Evolutionary conservation across 768 basidiomycete species (phyloP), one percentile per base, ranked within the genome.

Genomic region (Royoungia palumana): DNA sequence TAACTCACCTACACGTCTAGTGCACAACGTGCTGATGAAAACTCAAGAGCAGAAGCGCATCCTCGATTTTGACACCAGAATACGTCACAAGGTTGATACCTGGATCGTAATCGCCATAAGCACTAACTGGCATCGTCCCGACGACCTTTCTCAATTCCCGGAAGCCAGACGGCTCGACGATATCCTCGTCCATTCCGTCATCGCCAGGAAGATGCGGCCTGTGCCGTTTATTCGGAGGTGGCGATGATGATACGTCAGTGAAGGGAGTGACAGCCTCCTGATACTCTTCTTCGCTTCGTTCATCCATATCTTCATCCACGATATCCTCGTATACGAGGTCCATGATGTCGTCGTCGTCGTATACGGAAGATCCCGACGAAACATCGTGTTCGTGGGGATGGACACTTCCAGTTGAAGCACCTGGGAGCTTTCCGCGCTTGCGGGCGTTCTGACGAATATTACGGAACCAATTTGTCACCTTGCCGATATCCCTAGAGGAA

Each of bases 381-480:
- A 64, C 70, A 43, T 76, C 68, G 28, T 79, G 81, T 20, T 83
- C 84, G n/a, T 59, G 62, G 20, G 42, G 45, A 44, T 67, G 44
- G 54, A 57, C 40, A 38, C 72, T 43, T 74, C 73, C 51, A 72
- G 76, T 14, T 27, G 59, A 47, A 21, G 28, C 41, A 69, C 57
- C 75, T 72, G 68, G 63, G 54, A 71, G 79, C 68, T 75, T 81
- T 48, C 79, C 76, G 20, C 87, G 81, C 67, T 83, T 89, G 36
- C 87, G 72, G n/a, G 87, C 77, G 16, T 85, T 86, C 69, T 91
- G 88, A 32, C 88, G 79, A 49, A 90, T 75, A 62, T 91, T 91
- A 30, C 88, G 76, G 75, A 90, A 90, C 88, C 88, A 91, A 64
- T 91, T 91, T 16, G 88, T 89, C 44, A 91, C 87, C 68, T 88